A percentile compares a stretch with the other conserved stretches of the same genome.
Evolutionary conservation across 495 filamentous ascomycete species (phyloP).

Genomic region (Mycothermus thermophilus): DNA sequence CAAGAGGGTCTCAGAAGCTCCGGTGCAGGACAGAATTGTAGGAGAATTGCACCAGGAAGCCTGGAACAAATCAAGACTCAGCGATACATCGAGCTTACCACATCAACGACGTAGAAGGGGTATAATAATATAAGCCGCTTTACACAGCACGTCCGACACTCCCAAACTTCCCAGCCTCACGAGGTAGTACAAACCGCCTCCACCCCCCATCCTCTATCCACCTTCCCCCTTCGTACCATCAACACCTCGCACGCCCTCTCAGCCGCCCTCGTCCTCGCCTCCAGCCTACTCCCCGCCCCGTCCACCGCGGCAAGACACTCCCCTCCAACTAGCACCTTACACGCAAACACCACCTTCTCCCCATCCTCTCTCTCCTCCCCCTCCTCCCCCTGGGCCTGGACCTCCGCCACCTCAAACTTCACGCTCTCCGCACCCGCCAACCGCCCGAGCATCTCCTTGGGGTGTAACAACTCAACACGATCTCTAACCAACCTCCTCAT

Average conservation of each 20-base stretch:
- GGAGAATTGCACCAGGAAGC: too few species aligned
- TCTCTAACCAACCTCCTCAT: conserved; percentile 47
- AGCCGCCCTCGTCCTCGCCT: conserved; percentile 45
- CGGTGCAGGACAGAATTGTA: too few species aligned
- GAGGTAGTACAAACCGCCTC: too few species aligned
- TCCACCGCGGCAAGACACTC: conserved; percentile 29
- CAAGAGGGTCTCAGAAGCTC: too few species aligned
- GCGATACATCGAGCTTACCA: too few species aligned
- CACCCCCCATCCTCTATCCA: too few species aligned
- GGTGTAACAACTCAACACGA: conserved; percentile 52
- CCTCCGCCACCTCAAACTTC: conserved; percentile 28
- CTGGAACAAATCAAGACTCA: too few species aligned
- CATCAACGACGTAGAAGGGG: too few species aligned
- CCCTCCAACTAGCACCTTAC: conserved; percentile 38
- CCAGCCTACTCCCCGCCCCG: conserved; percentile 36
- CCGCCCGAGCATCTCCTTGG: conserved; percentile 54
- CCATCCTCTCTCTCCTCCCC: conserved; percentile 6
- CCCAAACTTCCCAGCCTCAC: too few species aligned
- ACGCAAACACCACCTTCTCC: conserved; percentile 23
- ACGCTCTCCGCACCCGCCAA: conserved; percentile 40
- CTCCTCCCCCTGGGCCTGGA: not conserved
- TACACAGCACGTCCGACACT: too few species aligned
- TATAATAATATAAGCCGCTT: too few species aligned
- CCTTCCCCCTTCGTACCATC: too few species aligned
- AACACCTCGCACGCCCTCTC: conserved; percentile 28